A percentile compares a stretch with the other conserved stretches of the same genome.
Evolutionary conservation across 208 protist species (phyloP).

Genomic region (Acanthamoeba sp.): DNA sequence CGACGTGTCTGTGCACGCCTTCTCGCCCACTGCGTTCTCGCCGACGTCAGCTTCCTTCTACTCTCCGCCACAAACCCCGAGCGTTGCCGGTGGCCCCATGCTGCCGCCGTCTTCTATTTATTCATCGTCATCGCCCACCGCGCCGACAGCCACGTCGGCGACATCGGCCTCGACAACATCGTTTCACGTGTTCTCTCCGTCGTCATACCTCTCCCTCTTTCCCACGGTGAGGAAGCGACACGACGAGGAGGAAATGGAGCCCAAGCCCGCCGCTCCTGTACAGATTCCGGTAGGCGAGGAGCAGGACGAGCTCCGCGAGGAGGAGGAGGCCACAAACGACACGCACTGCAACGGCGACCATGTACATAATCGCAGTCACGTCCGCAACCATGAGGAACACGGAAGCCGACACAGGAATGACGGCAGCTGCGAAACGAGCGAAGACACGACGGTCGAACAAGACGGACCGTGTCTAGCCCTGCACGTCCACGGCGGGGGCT

Average conservation of each 20-base stretch:
- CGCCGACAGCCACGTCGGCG: not conserved
- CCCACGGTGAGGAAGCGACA: not conserved
- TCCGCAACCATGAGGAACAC: not conserved
- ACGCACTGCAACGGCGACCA: not conserved
- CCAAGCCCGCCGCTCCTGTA: not conserved
- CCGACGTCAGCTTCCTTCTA: constrained; percentile 8
- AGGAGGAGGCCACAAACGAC: not conserved
- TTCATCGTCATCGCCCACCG: not conserved
- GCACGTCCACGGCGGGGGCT: constrained; percentile 35
- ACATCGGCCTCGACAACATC: not conserved
- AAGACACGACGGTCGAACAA: not conserved
- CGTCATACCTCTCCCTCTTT: not conserved
- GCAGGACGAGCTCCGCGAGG: not conserved
- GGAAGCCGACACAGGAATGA: not conserved
- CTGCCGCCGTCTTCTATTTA: not conserved
- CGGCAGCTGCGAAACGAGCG: not conserved
- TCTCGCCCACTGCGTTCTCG: constrained; percentile 26
- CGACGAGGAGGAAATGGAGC: not conserved
- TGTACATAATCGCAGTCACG: no score
- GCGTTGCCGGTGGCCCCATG: not conserved
- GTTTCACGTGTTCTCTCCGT: not conserved
- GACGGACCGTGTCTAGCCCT: not conserved
- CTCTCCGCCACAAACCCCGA: not conserved
- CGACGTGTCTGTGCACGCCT: not conserved
- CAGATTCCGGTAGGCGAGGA: not conserved